Base-by-base conservation (phyloP, 2,329 filamentous ascomycete species). In the Albophoma yamanashiensis region DNA sequence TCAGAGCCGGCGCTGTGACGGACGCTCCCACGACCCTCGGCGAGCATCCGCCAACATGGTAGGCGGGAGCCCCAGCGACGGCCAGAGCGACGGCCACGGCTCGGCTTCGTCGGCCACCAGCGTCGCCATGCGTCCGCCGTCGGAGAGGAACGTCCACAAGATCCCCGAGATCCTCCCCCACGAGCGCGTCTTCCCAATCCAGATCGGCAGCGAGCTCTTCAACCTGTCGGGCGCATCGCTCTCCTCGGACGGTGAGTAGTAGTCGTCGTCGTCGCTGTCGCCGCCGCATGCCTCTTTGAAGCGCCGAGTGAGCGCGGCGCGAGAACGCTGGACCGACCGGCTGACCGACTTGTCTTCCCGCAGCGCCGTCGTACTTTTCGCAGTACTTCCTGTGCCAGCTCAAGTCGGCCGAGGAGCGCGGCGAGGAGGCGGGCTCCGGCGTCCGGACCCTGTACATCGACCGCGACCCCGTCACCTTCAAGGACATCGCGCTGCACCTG, bases 321-420 rank as follows among this genome's bases (percentile, higher is more conserved):
- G 27, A 31, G 27, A 31, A 31, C 27, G 27, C 27, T 31, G 27
- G 27, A 31, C 7, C 34, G 34, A 36, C 34, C 34, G 34, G 50
- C 63, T 66, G 58, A 66, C 62, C 55, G 15, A 57, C 53, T 36
- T 42, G 31, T 11, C 27, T 12, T 34, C 8, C 3, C 9, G 20
- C 50, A 96, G 93, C 92, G 69, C 93, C 93, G 61, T 97, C 92
- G 57, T 97, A 97, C 74, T 97, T 97, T 76, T 96, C 93, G 25
- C 88, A 91, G 67, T 97, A 94, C 77, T 97, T 97, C 74, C 82
- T 87, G 66, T 89, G 90, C 67, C 92, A 97, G 75, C 75, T 97
- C 47, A 82, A 83, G 60, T 76, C 79, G 65, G 87, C 82, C 56
- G 81, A 85, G 62, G 79, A 82, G 55, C 81, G 81, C 60, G 82